These are phyloP conservation scores for Candida sanyiensis DNA, from an alignment of 805 yeast genomes.

Conservation along the genomic window DNA sequence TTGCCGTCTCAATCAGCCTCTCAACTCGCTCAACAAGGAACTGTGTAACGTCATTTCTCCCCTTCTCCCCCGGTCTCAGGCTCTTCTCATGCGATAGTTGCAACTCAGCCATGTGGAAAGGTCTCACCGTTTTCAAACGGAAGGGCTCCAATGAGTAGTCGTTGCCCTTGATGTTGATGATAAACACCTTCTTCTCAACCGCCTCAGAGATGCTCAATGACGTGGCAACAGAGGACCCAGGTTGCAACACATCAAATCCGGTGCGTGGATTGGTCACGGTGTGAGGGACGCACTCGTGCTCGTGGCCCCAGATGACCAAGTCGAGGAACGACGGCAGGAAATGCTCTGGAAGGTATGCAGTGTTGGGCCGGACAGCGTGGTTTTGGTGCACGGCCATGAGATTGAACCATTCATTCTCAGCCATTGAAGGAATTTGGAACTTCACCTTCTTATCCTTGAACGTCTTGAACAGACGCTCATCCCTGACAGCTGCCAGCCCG, in stretches of 20 bases:
- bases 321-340: slow-evolving; percentile 79
- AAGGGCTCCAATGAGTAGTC: slow-evolving; percentile 55
- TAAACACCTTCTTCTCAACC: slow-evolving; percentile 64
- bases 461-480: slow-evolving; percentile 78
- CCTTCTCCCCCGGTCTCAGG: slow-evolving; percentile 54
- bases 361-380: slow-evolving; percentile 73
- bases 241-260: slow-evolving; percentile 77
- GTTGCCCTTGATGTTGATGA: slow-evolving; percentile 57
- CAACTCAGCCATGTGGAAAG: slow-evolving; percentile 71
- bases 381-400: slow-evolving; percentile 89
- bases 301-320: slow-evolving; percentile 94
- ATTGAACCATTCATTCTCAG: slow-evolving; percentile 71
- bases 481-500: slow-evolving; percentile 85
- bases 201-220: slow-evolving; percentile 83
- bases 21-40: slow-evolving; percentile 64
- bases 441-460: slow-evolving; percentile 76
- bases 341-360: slow-evolving; percentile 78
- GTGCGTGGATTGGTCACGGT: slow-evolving; percentile 48
- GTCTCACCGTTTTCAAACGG: slow-evolving; percentile 66
- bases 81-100: slow-evolving; percentile 45
- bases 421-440: slow-evolving; percentile 62
- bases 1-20: slow-evolving; percentile 54
- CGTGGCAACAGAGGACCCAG: slow-evolving; percentile 93
- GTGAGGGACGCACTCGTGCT: slow-evolving; percentile 84
- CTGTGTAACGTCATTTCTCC: slow-evolving; percentile 52